Conservation (phyloP, 2,329 filamentous ascomycete species). For the Aspergillus sp. region DNA sequence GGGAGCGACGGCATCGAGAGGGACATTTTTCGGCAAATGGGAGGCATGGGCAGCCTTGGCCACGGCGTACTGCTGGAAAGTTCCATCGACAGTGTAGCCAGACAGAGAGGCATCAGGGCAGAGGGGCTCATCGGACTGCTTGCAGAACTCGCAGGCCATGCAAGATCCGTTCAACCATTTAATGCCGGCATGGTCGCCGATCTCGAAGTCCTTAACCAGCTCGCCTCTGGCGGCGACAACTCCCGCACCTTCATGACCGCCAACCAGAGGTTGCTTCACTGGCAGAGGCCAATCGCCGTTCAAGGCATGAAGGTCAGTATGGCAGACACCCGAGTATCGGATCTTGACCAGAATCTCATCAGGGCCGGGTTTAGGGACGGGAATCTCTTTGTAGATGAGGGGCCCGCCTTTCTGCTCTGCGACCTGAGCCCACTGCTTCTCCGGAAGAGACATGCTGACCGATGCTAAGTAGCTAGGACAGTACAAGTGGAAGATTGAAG, state of each 20-base stretch:
- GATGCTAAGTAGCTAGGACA: background rate
- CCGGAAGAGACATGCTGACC: constrained; percentile 59
- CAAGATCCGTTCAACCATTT: constrained; percentile 93
- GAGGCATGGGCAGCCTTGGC: constrained; percentile 84
- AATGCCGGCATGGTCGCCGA: constrained; percentile 84
- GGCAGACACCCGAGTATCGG: constrained; percentile 87
- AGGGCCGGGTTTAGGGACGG: constrained; percentile 75
- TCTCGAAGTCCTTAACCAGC: constrained; percentile 72
- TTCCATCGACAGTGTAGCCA: constrained; percentile 89
- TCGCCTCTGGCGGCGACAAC: constrained; percentile 77
- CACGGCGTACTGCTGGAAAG: constrained; percentile 89
- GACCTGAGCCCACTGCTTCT: constrained; percentile 88
- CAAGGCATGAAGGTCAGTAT: constrained; percentile 80
- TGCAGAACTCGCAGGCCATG: constrained; percentile 79
- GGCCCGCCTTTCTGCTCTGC: constrained; percentile 76
- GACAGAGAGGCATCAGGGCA: constrained; percentile 74
- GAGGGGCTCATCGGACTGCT: constrained; percentile 76
- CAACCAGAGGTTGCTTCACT: constrained; percentile 82
- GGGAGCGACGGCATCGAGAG: constrained; percentile 74
- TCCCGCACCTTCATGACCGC: constrained; percentile 77
- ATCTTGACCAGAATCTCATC: constrained; percentile 92
- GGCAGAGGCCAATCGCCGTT: constrained; percentile 85
- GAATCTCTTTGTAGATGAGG: constrained; percentile 60
- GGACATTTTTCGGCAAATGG: constrained; percentile 72
- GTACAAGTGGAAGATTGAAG: background rate